These are phyloP conservation scores for Tetrapisispora nanseiensis DNA, from an alignment of 805 yeast genomes.

Conservation along the genomic window DNA sequence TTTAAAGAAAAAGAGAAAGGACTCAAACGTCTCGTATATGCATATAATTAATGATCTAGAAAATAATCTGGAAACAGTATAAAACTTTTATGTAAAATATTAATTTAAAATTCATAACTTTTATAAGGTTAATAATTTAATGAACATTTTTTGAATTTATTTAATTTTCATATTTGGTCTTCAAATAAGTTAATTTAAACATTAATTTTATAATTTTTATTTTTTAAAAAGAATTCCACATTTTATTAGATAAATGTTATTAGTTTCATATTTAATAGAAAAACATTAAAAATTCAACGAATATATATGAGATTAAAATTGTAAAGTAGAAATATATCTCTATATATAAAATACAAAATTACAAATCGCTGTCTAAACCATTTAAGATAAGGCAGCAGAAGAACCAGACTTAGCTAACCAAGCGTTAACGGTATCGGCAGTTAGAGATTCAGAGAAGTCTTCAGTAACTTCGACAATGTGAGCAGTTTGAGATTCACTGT, in stretches of 20 bases:
- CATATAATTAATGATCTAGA: slow-evolving; percentile 19
- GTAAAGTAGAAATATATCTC: not conserved
- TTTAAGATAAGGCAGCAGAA: slow-evolving; percentile 27
- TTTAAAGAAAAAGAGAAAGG: slow-evolving; percentile 15
- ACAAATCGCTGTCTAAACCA: not conserved
- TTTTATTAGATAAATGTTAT: not conserved
- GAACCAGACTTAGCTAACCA: slow-evolving; percentile 53
- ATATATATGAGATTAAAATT: not conserved
- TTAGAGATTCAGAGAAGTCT: slow-evolving; percentile 46
- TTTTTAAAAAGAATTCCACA: too few relatives aligned
- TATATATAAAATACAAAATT: slow-evolving; percentile 1
- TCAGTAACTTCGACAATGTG: slow-evolving; percentile 54
- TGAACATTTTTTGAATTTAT: not conserved
- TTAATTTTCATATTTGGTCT: too few relatives aligned
- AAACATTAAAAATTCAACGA: not conserved
- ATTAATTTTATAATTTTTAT: too few relatives aligned
- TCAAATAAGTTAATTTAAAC: too few relatives aligned
- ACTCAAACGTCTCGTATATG: slow-evolving; percentile 20
- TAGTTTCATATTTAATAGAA: not conserved
- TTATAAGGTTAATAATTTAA: not conserved
- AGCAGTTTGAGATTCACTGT: slow-evolving; percentile 36
- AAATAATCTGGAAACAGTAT: slow-evolving; percentile 6
- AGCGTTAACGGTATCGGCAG: slow-evolving; percentile 42
- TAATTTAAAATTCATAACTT: not conserved
- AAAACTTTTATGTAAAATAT: not conserved